Evolutionary conservation across 352 stramenopile species (phyloP), one percentile per base, ranked within the genome.

Genomic region (Thalassiosira mediterranea): DNA sequence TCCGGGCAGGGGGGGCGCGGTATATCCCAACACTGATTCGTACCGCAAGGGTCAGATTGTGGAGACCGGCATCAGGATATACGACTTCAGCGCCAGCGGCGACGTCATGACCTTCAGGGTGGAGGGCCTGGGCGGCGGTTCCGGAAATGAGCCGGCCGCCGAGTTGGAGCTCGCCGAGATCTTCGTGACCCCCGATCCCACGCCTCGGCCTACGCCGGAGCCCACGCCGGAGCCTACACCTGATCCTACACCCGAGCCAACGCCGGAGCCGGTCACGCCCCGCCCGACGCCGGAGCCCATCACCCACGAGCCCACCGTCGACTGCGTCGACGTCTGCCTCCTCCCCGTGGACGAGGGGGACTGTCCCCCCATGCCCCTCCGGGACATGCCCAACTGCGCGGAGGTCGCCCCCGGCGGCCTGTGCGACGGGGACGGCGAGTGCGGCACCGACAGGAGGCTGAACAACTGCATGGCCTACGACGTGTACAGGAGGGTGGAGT

Each of bases 21-120:
- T 34, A 3, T 79, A 76, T 52, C 79, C 79, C 21, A 87, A 87
- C 32, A 80, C 81, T 5, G 78, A 83, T 49, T 26, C 31, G 3
- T 88, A 86, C 42, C 46, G 60, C 4, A 37, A 46, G 19, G 62
- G 67, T 17, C 21, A 48, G 4, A 60, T 83, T 3, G 21, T 37
- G 10, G 17, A 26, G 2, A 86, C 76, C 11, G 76, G 76, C 5
- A 57, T 86, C 26, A 26, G 26, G 1, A 81, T 88, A 37, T 42
- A 62, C 32, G 31, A 66, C 8, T 65, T 86, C 11, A 61, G 26
- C 29, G 29, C 63, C 29, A 48, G 49, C 34, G 58, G 48, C 21
- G 32, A 46, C 15, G 44, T 52, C 11, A 81, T 85, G 71, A 68
- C 57, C 23, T 81, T 85, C 42, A 23, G 37, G 31, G 47, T 80